These are phyloP conservation scores for Zoysia matrella DNA, from an alignment of 202 grass and related monocot genomes.

Conservation along the genomic window DNA sequence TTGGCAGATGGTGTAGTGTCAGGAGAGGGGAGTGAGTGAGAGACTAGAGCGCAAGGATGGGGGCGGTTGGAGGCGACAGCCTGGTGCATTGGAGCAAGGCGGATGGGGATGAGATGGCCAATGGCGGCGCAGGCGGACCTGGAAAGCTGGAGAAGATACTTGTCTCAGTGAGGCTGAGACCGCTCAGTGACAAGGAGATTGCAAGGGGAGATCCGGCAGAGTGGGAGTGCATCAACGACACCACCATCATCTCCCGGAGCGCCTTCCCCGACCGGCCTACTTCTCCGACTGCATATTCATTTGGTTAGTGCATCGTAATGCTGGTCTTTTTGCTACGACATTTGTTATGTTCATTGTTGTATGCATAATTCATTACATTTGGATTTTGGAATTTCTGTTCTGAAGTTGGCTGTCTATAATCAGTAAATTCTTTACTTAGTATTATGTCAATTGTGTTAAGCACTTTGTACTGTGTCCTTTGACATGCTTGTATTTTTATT, in stretches of 20 bases:
- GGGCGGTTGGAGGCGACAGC: constrained; percentile 65
- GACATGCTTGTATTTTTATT: background rate
- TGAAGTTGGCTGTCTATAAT: background rate
- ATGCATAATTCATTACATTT: constrained; percentile 2
- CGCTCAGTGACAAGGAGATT: constrained; percentile 75
- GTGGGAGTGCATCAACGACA: constrained; percentile 97
- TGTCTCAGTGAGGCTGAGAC: constrained; percentile 91
- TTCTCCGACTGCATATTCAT: constrained; percentile 80
- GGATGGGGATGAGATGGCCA: constrained; percentile 49
- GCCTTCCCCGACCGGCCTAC: constrained; percentile 73
- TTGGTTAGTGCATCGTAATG: constrained; percentile 55
- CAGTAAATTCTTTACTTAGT: background rate
- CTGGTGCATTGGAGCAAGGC: constrained; percentile 43
- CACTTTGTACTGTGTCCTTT: background rate
- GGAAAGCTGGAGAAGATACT: constrained; percentile 90
- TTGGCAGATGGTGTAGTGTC: constrained; percentile 54
- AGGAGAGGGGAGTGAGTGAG: constrained; percentile 13
- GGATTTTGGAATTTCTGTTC: background rate
- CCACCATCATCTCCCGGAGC: constrained; percentile 83
- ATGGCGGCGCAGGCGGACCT: constrained; percentile 35
- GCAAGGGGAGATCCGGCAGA: constrained; percentile 61
- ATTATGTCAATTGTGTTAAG: constrained; percentile 19
- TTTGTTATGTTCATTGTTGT: background rate
- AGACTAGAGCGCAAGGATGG: constrained; percentile 54
- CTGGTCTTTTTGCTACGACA: constrained; percentile 5